A percentile compares a stretch with the other conserved stretches of the same genome.
Evolutionary conservation across 805 yeast species (phyloP).

Genomic region (Myxozyma neotropica): DNA sequence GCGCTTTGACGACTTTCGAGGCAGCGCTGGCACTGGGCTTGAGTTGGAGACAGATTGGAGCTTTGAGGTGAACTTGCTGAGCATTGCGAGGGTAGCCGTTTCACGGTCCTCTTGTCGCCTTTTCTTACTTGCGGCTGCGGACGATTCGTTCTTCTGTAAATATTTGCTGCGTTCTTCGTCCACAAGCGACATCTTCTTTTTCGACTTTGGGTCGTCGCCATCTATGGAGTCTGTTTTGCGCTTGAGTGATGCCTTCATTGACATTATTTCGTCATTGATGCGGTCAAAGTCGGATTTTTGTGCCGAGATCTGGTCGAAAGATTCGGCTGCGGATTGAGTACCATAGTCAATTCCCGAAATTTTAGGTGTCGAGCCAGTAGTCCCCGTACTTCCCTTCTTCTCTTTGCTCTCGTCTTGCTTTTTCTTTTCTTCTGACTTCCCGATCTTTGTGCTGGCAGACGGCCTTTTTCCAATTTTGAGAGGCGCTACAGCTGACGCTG

Average conservation of each 20-base stretch:
- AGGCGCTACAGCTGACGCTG: neutral
- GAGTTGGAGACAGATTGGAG: slow-evolving; percentile 24
- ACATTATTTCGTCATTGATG: slow-evolving; percentile 28
- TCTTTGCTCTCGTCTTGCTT: neutral
- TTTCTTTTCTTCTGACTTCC: neutral
- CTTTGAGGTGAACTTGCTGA: slow-evolving; percentile 40
- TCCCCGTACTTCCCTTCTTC: neutral
- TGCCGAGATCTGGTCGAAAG: slow-evolving; percentile 4
- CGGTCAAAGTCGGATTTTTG: slow-evolving; percentile 26
- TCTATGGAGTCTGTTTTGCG: neutral
- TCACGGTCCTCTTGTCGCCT: slow-evolving; percentile 37
- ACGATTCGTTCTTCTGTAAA: neutral
- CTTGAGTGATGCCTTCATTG: slow-evolving; percentile 29
- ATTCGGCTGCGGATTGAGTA: slow-evolving; percentile 8
- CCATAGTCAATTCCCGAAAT: neutral
- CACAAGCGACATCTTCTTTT: slow-evolving; percentile 31
- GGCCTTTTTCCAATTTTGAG: neutral
- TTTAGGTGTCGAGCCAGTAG: too few relatives aligned
- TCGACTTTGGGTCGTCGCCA: slow-evolving; percentile 9
- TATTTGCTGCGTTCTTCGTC: slow-evolving; percentile 41
- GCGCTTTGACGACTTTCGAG: slow-evolving; percentile 8
- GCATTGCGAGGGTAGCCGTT: slow-evolving; percentile 38
- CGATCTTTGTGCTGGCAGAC: neutral
- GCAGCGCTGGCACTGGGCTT: slow-evolving; percentile 3
- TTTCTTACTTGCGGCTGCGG: neutral